Conservation (phyloP, 306 rosid genomes). For the Rosa multiflora region DNA sequence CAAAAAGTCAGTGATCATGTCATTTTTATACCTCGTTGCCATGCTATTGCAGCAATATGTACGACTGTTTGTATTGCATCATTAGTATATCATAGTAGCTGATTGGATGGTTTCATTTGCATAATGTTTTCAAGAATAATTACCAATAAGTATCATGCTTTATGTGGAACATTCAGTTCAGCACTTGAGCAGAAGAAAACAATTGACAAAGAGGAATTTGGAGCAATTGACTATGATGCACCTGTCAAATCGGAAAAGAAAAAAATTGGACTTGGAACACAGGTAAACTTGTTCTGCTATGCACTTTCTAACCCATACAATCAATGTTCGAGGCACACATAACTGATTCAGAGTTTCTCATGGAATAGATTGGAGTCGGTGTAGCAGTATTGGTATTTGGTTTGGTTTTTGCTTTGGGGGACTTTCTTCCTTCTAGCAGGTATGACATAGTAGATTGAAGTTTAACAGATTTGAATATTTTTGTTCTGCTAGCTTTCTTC, state of each 20-base stretch:
- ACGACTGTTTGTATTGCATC: background rate
- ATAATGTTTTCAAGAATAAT: background rate
- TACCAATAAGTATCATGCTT: background rate
- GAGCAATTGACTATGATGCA: slow-evolving; percentile 85
- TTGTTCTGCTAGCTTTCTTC: background rate
- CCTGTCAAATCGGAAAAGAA: slow-evolving; percentile 59
- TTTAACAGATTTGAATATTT: background rate
- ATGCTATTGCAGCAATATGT: background rate
- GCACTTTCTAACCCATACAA: slow-evolving; percentile 21
- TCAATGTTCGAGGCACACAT: slow-evolving; percentile 7
- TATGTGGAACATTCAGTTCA: slow-evolving; percentile 45
- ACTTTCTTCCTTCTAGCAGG: slow-evolving; percentile 93
- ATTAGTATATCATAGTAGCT: background rate
- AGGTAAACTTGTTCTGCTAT: slow-evolving; percentile 38
- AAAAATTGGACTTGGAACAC: slow-evolving; percentile 65
- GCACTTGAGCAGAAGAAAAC: slow-evolving; percentile 71
- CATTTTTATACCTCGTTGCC: background rate
- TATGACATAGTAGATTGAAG: slow-evolving; percentile 27
- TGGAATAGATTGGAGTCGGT: slow-evolving; percentile 80
- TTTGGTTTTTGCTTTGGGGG: slow-evolving; percentile 86
- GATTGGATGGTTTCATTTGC: slow-evolving; percentile 7
- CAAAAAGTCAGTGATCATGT: background rate
- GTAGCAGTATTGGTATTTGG: slow-evolving; percentile 78
- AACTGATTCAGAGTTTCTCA: slow-evolving; percentile 24
- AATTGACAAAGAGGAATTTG: slow-evolving; percentile 47